Conservation (phyloP, 73 alveolate genomes). For the Paramecium primaurelia region DNA sequence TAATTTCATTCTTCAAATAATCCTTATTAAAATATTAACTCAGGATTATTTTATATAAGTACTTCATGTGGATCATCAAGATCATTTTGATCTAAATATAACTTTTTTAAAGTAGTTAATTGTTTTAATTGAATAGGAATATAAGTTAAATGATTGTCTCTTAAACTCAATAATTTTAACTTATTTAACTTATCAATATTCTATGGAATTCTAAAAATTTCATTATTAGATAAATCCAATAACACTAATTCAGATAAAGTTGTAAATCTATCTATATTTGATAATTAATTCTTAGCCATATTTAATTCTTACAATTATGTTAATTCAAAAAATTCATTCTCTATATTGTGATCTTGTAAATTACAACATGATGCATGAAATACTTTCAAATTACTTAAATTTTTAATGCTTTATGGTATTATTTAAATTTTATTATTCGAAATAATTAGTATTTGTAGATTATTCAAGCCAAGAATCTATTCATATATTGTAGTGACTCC, state of each 20-base stretch:
- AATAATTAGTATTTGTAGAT: neutral
- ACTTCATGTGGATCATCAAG: neutral
- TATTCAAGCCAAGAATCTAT: neutral
- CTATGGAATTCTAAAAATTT: neutral
- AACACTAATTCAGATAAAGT: neutral
- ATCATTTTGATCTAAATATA: neutral
- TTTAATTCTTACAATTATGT: neutral
- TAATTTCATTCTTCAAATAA: neutral
- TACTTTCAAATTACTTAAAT: neutral
- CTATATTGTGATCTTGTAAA: neutral
- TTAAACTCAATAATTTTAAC: neutral
- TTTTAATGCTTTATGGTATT: neutral
- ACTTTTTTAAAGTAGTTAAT: neutral
- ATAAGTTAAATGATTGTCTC: neutral
- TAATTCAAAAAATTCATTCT: neutral
- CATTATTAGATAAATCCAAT: constrained; percentile 10
- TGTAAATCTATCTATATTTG: neutral
- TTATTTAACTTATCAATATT: neutral
- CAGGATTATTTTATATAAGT: neutral
- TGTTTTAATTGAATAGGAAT: neutral
- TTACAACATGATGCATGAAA: constrained; percentile 36
- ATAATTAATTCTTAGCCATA: neutral
- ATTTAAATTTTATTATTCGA: neutral
- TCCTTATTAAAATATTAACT: neutral
- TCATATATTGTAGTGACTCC: neutral